Conservation (phyloP, 2,329 filamentous ascomycete genomes). For the Nemania diffusa region DNA sequence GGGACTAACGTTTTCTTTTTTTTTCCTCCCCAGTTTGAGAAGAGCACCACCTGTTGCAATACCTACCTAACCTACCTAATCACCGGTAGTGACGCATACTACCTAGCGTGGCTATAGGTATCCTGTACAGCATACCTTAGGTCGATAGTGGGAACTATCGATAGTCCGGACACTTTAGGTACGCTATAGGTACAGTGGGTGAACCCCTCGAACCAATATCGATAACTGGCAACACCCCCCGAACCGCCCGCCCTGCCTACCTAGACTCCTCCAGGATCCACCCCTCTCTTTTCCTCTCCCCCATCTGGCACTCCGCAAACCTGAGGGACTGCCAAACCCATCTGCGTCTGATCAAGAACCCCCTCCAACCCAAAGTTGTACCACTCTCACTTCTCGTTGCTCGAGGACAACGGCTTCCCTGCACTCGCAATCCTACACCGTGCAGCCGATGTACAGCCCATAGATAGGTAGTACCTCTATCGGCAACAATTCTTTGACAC, state of each 20-base stretch:
- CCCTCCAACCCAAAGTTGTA: conserved; percentile 7
- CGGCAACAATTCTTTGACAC: conserved; percentile 18
- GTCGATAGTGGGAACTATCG: no score
- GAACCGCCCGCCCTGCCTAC: neutral
- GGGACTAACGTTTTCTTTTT: conserved; percentile 17
- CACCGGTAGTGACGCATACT: neutral
- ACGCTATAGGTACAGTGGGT: neutral
- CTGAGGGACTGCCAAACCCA: neutral
- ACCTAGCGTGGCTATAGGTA: neutral
- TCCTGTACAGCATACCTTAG: neutral
- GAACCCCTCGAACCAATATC: conserved; percentile 6
- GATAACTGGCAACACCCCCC: neutral
- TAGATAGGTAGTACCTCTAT: conserved; percentile 17
- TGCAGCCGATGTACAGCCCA: conserved; percentile 19
- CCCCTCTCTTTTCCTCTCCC: neutral
- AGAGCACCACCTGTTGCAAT: neutral
- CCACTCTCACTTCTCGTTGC: conserved; percentile 31
- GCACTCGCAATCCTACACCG: conserved; percentile 39
- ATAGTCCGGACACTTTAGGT: neutral
- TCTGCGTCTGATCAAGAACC: neutral
- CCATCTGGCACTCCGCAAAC: neutral
- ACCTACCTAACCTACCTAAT: neutral
- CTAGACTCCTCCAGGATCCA: neutral
- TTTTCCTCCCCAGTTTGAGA: neutral
- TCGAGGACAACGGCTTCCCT: conserved; percentile 38